Conservation (phyloP, 352 stramenopile genomes). For the Globisporangium nagaii region DNA sequence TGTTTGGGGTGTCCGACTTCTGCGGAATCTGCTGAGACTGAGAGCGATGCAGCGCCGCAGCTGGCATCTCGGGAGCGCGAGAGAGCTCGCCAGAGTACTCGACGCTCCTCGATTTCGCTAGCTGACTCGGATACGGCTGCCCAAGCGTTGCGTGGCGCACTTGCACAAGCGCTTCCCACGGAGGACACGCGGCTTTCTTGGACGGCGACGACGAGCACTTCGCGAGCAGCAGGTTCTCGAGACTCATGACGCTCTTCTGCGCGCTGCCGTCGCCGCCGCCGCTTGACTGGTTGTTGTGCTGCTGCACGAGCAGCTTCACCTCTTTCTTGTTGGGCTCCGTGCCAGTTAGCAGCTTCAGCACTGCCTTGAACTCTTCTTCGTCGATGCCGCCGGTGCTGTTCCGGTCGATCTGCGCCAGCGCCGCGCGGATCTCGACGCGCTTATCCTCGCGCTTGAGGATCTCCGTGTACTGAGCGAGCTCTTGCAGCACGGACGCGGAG, state of each 20-base stretch:
- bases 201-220: conserved; percentile 66
- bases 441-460: conserved; percentile 75
- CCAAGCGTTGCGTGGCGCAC: conserved; percentile 55
- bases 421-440: conserved; percentile 65
- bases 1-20: not conserved
- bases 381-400: conserved; percentile 52
- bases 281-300: conserved; percentile 38
- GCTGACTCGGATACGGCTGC: conserved; percentile 2
- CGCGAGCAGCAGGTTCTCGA: conserved; percentile 72
- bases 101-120: conserved; percentile 8
- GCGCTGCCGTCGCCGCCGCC: conserved; percentile 23
- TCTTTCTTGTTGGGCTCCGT: conserved; percentile 77
- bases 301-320: conserved; percentile 52
- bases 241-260: conserved; percentile 51
- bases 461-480: conserved; percentile 71
- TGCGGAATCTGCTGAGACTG: conserved; percentile 3
- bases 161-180: conserved; percentile 73
- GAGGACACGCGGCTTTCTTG: conserved; percentile 60
- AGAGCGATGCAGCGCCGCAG: not conserved
- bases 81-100: not conserved
- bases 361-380: conserved; percentile 70
- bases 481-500: conserved; percentile 44
- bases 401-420: conserved; percentile 66
- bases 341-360: conserved; percentile 73
- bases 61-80: no score